Evolutionary conservation across 768 basidiomycete species (phyloP).

Genomic region (Mycena floridula): DNA sequence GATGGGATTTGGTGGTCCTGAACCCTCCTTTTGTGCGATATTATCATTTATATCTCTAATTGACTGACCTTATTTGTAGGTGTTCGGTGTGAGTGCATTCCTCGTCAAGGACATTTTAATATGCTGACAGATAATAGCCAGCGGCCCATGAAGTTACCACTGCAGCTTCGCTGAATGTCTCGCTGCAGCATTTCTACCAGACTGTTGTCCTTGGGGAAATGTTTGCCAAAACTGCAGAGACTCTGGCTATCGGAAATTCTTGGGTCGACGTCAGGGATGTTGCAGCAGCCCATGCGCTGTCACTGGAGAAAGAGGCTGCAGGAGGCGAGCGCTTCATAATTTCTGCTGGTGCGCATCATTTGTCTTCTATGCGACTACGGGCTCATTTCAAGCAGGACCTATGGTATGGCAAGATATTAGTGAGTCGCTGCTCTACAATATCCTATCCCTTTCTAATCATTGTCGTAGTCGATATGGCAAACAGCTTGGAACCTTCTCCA

Average conservation of each 20-base stretch:
- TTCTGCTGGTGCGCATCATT: conserved; percentile 5
- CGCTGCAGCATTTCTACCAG: background rate
- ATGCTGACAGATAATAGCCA: too few relatives aligned
- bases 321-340: conserved; percentile 40
- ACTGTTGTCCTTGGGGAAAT: background rate
- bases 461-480: background rate
- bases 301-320: conserved; percentile 35
- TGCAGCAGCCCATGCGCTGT: conserved; percentile 37
- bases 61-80: conserved; percentile 12
- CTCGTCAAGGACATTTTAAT: too few relatives aligned
- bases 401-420: background rate
- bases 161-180: background rate
- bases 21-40: conserved; percentile 36
- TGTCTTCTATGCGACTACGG: too few relatives aligned
- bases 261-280: conserved; percentile 37
- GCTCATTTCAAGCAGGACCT: background rate
- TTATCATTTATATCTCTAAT: background rate
- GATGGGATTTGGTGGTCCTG: conserved; percentile 47
- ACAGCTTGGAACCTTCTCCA: background rate
- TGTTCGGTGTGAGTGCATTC: conserved; percentile 25
- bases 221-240: background rate
- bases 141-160: conserved; percentile 3
- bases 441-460: background rate
- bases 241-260: conserved; percentile 4
- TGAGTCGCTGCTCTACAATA: background rate